Percentiles rank a stretch among this genome's conserved stretches.
phyloP scores from a whole-genome alignment of 2,329 filamentous ascomycete species.

The Ceratocystis cacaofunesta region DNA sequence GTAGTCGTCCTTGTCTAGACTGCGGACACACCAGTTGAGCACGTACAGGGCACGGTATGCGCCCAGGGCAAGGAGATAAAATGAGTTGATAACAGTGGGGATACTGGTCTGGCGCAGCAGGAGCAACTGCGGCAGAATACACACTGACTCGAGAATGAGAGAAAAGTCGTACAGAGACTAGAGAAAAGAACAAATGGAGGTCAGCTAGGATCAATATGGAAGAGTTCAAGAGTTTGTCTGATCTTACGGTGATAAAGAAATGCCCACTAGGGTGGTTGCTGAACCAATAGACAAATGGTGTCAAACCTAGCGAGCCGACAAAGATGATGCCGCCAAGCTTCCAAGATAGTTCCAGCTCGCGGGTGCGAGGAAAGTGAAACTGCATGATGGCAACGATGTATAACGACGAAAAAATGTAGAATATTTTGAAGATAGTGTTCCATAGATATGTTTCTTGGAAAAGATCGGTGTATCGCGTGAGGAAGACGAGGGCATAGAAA shows the following conservation, averaged over 20 bases:
- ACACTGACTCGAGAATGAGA: conserved; percentile 80
- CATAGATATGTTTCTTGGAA: conserved; percentile 44
- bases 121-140: conserved; percentile 78
- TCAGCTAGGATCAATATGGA: neutral
- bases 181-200: neutral
- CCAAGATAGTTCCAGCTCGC: conserved; percentile 87
- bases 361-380: conserved; percentile 68
- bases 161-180: conserved; percentile 80
- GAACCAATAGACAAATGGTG: conserved; percentile 43
- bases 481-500: conserved; percentile 75
- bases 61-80: conserved; percentile 76
- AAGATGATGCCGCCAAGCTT: conserved; percentile 64
- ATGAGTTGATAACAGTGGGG: conserved; percentile 92
- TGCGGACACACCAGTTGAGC: conserved; percentile 73
- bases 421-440: conserved; percentile 75
- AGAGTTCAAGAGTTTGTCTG: neutral
- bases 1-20: conserved; percentile 41
- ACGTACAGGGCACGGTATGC: conserved; percentile 82
- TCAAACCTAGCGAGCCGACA: conserved; percentile 47
- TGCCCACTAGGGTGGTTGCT: neutral
- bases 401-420: conserved; percentile 70
- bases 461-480: conserved; percentile 73
- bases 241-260: conserved; percentile 35
- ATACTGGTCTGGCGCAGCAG: conserved; percentile 89
- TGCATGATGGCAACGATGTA: conserved; percentile 86